Percentiles rank a stretch among this genome's conserved stretches.
These are phyloP conservation scores for Penicillium ochrochloron DNA, from an alignment of 495 filamentous ascomycete genomes.

Conservation along the genomic window DNA sequence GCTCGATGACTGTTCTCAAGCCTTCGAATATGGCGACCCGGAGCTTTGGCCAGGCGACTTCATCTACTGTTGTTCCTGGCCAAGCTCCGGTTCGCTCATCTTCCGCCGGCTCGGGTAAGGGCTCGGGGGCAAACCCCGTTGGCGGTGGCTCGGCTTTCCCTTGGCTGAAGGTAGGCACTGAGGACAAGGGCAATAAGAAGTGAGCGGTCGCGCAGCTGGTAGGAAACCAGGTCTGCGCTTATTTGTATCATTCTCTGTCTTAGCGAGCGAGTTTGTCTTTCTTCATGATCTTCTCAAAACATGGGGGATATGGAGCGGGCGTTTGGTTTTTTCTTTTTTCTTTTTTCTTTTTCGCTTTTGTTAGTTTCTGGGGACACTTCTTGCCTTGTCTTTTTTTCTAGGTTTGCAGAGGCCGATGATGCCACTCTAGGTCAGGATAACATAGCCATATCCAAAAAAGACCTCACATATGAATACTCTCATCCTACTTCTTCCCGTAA, in stretches of 20 bases:
- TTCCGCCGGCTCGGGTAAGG: slow-evolving; percentile 22
- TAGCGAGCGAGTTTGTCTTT: slow-evolving; percentile 8
- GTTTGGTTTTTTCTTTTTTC: not conserved
- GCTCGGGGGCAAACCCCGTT: slow-evolving; percentile 72
- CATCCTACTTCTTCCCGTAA: not conserved
- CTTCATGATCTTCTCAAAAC: not conserved
- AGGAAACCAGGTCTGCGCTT: not conserved
- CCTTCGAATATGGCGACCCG: slow-evolving; percentile 60
- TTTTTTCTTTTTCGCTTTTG: too few species aligned
- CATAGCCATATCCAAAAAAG: not conserved
- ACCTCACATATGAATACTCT: not conserved
- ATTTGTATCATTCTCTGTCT: not conserved
- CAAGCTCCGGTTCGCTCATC: slow-evolving; percentile 33
- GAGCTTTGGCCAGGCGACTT: slow-evolving; percentile 36
- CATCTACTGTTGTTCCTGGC: slow-evolving; percentile 35
- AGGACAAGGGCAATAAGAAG: slow-evolving; percentile 27
- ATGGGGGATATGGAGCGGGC: slow-evolving; percentile 4
- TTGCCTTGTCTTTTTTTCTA: too few species aligned
- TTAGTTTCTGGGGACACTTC: too few species aligned
- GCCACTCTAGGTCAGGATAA: not conserved
- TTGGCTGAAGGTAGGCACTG: slow-evolving; percentile 69
- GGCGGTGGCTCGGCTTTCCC: slow-evolving; percentile 93
- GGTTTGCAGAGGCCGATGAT: not conserved
- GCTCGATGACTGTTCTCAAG: slow-evolving; percentile 80
- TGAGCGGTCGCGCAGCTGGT: slow-evolving; percentile 10